phyloP scores from a whole-genome alignment of 2,329 filamentous ascomycete genomes.

The Cadophora malorum region DNA sequence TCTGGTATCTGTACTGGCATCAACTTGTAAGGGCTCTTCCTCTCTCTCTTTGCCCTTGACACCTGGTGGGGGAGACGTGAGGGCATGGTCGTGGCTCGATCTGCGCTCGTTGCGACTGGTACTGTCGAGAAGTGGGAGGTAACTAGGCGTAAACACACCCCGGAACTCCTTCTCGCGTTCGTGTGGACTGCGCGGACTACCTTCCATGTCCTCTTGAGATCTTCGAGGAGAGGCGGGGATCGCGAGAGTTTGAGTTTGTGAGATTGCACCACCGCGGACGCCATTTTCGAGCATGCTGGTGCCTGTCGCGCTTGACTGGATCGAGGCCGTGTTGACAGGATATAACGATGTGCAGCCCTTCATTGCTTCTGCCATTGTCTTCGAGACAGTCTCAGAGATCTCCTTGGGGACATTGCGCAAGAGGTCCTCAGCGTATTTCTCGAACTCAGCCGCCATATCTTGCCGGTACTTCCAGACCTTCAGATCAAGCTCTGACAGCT shows the following conservation, averaged over 20 bases:
- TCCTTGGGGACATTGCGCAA: conserved; percentile 55
- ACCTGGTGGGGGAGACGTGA: conserved; percentile 21
- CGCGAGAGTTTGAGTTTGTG: conserved; percentile 46
- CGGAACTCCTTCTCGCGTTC: conserved; percentile 65
- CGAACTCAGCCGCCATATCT: conserved; percentile 63
- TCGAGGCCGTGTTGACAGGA: conserved; percentile 29
- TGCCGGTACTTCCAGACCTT: conserved; percentile 63
- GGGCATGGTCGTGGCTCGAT: conserved; percentile 34
- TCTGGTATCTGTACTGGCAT: conserved; percentile 37
- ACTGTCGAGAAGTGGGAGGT: conserved; percentile 65
- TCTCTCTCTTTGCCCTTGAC: conserved; percentile 34
- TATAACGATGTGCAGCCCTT: conserved; percentile 39
- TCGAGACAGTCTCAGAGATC: conserved; percentile 55
- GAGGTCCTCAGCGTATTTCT: conserved; percentile 58
- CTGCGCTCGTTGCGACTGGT: conserved; percentile 38
- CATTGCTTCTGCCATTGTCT: conserved; percentile 46
- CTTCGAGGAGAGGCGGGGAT: conserved; percentile 15
- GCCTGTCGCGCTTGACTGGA: conserved; percentile 39
- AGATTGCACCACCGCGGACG: conserved; percentile 37
- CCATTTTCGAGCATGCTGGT: conserved; percentile 30
- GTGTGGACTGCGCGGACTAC: conserved; percentile 53
- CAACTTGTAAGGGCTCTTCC: conserved; percentile 29
- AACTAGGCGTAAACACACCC: conserved; percentile 68
- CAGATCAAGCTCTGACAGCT: conserved; percentile 59
- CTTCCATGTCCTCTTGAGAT: conserved; percentile 43